Conservation (phyloP, 2,329 filamentous ascomycete genomes). For the Exophiala oligosperma region DNA sequence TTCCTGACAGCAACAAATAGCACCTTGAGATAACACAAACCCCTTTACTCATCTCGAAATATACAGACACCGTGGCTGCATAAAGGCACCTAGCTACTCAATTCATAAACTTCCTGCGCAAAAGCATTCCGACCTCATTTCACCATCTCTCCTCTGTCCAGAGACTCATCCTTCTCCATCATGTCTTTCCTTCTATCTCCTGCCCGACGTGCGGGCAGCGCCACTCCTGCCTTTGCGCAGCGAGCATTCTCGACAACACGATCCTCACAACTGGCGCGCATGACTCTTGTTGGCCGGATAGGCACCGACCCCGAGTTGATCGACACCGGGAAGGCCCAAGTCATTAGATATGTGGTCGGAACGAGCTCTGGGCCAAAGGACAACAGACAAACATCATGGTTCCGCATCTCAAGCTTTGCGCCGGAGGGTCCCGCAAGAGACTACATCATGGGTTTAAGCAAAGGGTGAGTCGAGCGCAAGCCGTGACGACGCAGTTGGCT, state of each 20-base stretch:
- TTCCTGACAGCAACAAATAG: background rate
- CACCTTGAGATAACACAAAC: background rate
- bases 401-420: constrained; percentile 72
- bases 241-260: constrained; percentile 77
- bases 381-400: constrained; percentile 80
- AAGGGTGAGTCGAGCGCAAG: constrained; percentile 68
- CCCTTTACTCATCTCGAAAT: too few species aligned
- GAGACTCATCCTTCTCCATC: background rate
- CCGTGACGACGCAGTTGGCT: constrained; percentile 7
- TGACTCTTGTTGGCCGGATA: constrained; percentile 85
- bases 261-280: constrained; percentile 65
- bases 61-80: too few species aligned
- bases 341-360: constrained; percentile 76
- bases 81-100: too few species aligned
- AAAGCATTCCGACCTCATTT: background rate
- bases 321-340: constrained; percentile 68
- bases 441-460: constrained; percentile 70
- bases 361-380: constrained; percentile 66
- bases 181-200: constrained; percentile 44
- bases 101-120: background rate
- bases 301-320: constrained; percentile 75
- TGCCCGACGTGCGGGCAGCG: constrained; percentile 52
- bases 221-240: constrained; percentile 37
- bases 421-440: constrained; percentile 68
- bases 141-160: background rate